A percentile compares a stretch with the other conserved stretches of the same genome.
These are phyloP conservation scores for Symbiotaphrina buchneri DNA, from an alignment of 495 filamentous ascomycete species.

Conservation along the genomic window DNA sequence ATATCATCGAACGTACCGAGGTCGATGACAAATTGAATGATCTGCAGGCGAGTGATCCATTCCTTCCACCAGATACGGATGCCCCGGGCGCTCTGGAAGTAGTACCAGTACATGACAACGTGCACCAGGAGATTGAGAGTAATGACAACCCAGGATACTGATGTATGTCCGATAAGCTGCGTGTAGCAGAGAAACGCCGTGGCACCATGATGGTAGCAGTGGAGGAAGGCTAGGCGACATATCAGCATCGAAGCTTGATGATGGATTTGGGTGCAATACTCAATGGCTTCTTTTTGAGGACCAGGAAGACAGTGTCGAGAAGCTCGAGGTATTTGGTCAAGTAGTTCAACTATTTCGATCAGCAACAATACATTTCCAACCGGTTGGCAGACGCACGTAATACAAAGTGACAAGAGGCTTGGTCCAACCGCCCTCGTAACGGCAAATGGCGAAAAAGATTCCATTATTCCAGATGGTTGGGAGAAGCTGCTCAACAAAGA, in stretches of 20 bases:
- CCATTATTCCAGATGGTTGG: slow-evolving; percentile 34
- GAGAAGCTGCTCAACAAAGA: slow-evolving; percentile 42
- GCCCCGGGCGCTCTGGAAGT: slow-evolving; percentile 35
- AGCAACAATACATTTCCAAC: background rate
- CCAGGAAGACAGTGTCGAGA: slow-evolving; percentile 45
- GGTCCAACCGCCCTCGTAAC: slow-evolving; percentile 43
- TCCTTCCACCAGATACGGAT: slow-evolving; percentile 39
- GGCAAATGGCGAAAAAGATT: slow-evolving; percentile 41
- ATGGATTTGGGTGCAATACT: slow-evolving; percentile 12
- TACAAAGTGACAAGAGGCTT: slow-evolving; percentile 40
- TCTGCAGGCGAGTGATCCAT: slow-evolving; percentile 34
- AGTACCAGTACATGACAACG: slow-evolving; percentile 51
- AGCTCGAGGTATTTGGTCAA: slow-evolving; percentile 52
- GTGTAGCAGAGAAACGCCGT: slow-evolving; percentile 52
- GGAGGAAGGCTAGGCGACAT: slow-evolving; percentile 33
- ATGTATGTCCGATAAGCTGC: slow-evolving; percentile 41
- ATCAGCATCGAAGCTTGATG: background rate
- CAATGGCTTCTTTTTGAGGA: slow-evolving; percentile 57
- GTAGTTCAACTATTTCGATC: slow-evolving; percentile 36
- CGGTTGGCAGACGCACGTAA: slow-evolving; percentile 25
- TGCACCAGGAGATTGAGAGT: slow-evolving; percentile 44
- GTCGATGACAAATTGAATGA: slow-evolving; percentile 34
- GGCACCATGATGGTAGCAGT: slow-evolving; percentile 56
- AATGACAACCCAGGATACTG: slow-evolving; percentile 47
- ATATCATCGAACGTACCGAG: slow-evolving; percentile 18